A percentile compares a stretch with the other conserved stretches of the same genome.
phyloP scores from a whole-genome alignment of 1,139 yeast species.

The Tardiomyces digboiensis region DNA sequence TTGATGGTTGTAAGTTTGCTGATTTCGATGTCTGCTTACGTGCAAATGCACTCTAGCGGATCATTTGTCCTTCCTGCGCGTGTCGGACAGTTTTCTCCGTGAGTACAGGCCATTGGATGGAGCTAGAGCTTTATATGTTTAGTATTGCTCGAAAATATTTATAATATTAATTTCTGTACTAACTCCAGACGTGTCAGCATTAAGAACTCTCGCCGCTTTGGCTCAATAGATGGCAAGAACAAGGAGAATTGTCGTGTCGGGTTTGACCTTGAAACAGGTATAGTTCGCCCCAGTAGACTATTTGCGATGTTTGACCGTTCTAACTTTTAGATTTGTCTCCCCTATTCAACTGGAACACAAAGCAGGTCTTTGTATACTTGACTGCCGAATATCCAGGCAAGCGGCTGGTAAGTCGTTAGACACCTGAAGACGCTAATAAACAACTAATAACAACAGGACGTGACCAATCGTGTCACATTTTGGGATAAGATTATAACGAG shows the following conservation, averaged over 20 bases:
- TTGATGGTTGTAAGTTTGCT: conserved; percentile 18
- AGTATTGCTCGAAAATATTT: too few species aligned
- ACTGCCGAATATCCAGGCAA: conserved; percentile 82
- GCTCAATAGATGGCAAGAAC: conserved; percentile 57
- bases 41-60: conserved; percentile 20
- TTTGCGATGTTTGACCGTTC: conserved; percentile 1
- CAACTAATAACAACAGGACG: conserved; percentile 14
- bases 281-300: neutral
- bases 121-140: too few species aligned
- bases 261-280: conserved; percentile 54
- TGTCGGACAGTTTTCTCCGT: conserved; percentile 4
- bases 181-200: conserved; percentile 11
- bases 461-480: conserved; percentile 60
- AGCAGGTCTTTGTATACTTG: conserved; percentile 82
- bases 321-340: conserved; percentile 45
- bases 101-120: too few species aligned
- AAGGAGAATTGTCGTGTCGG: conserved; percentile 70
- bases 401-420: too few species aligned
- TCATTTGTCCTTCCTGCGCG: conserved; percentile 18
- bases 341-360: conserved; percentile 94
- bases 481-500: conserved; percentile 80
- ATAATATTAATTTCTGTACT: neutral
- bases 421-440: too few species aligned
- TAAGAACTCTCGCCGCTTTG: conserved; percentile 63
- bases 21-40: conserved; percentile 19